Percentiles rank a stretch among this genome's conserved stretches.
phyloP scores from a whole-genome alignment of 2,329 filamentous ascomycete species.

The Alternaria novae-zelandiae region DNA sequence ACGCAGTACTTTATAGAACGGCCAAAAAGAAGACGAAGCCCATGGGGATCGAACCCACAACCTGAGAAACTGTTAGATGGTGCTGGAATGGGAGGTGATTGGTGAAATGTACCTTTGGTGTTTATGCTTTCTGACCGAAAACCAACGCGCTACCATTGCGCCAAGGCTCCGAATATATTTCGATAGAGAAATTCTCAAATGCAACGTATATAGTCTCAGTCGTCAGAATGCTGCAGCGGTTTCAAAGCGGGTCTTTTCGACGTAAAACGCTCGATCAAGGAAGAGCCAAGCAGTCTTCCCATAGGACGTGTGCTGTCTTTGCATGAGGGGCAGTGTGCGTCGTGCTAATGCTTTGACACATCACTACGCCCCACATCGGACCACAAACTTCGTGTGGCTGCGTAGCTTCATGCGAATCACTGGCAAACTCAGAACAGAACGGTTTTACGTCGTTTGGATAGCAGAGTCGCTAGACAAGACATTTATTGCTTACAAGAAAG shows the following conservation, averaged over 20 bases:
- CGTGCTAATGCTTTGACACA: background rate
- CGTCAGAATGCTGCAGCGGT: rapidly evolving
- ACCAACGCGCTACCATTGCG: slow-evolving; percentile 40
- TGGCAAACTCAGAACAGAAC: no score
- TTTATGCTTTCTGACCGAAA: slow-evolving; percentile 23
- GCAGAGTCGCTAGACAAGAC: background rate
- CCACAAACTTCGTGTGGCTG: background rate
- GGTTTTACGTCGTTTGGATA: no score
- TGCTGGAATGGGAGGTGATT: background rate
- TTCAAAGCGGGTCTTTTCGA: background rate
- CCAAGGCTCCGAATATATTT: slow-evolving; percentile 22
- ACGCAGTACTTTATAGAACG: background rate
- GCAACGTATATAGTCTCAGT: background rate
- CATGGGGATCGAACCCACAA: slow-evolving; percentile 22
- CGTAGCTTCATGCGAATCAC: background rate
- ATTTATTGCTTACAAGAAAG: background rate
- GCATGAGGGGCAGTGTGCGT: background rate
- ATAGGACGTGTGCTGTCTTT: background rate
- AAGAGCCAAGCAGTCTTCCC: rapidly evolving
- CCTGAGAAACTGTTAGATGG: slow-evolving; percentile 17
- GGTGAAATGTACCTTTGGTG: slow-evolving; percentile 29
- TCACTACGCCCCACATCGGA: background rate
- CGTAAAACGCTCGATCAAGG: background rate
- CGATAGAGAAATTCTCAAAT: background rate
- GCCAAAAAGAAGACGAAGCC: slow-evolving; percentile 14